A percentile compares a stretch with the other conserved stretches of the same genome.
phyloP scores from a whole-genome alignment of 1,139 yeast genomes.

The Groenewaldozyma auringiensis region DNA sequence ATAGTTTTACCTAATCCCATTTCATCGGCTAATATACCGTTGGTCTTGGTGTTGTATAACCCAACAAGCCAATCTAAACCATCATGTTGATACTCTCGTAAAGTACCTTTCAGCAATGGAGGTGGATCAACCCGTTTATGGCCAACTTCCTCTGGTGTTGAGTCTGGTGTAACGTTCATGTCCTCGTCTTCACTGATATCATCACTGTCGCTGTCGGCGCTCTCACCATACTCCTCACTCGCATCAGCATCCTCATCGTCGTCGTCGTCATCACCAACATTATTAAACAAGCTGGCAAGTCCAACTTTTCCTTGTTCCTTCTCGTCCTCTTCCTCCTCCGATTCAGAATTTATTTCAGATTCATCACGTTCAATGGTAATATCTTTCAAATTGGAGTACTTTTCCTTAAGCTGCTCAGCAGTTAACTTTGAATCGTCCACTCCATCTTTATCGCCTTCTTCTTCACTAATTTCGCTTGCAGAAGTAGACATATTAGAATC shows the following conservation, averaged over 20 bases:
- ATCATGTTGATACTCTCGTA: constrained; percentile 90
- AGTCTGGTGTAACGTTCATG: constrained; percentile 10
- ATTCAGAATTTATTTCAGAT: constrained; percentile 17
- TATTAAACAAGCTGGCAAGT: constrained; percentile 13
- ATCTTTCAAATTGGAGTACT: constrained; percentile 49
- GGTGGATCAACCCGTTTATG: constrained; percentile 29
- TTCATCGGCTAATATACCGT: constrained; percentile 96
- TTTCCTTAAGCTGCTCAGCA: constrained; percentile 56
- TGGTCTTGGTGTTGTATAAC: constrained; percentile 81
- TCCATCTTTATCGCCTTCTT: constrained; percentile 26
- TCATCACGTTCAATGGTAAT: constrained; percentile 17
- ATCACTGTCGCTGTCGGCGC: constrained; percentile 20
- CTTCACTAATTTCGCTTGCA: constrained; percentile 26
- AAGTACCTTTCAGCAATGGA: constrained; percentile 60
- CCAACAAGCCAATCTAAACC: constrained; percentile 98
- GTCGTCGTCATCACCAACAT: constrained; percentile 21
- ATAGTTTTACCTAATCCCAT: constrained; percentile 98
- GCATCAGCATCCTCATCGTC: constrained; percentile 17
- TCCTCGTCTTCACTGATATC: constrained; percentile 12
- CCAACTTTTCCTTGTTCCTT: constrained; percentile 15
- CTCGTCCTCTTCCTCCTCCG: constrained; percentile 17
- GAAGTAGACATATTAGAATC: constrained; percentile 13
- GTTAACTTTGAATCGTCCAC: constrained; percentile 48
- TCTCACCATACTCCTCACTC: constrained; percentile 13
- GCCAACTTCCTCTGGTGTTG: constrained; percentile 15